These are phyloP conservation scores for Fusarium concolor DNA, from an alignment of 2,329 filamentous ascomycete species.

Conservation along the genomic window DNA sequence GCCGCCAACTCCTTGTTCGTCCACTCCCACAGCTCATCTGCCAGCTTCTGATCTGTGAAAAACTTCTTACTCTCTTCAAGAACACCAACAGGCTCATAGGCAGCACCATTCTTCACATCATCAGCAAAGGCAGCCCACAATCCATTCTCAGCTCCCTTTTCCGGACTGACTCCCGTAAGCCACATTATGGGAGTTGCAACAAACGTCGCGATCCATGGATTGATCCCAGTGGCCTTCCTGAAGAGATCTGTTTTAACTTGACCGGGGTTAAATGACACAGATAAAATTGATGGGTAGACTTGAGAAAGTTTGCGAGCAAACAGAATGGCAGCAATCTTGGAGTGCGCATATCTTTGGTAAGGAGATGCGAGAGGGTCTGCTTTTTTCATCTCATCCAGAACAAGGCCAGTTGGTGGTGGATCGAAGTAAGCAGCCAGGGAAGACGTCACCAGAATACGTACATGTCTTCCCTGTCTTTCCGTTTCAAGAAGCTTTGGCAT, in stretches of 20 bases:
- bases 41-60: not conserved
- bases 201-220: not conserved
- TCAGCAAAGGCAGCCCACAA: not conserved
- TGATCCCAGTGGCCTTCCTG: not conserved
- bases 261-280: not conserved
- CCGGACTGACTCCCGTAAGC: not conserved
- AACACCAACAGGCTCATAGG: slow-evolving; percentile 2
- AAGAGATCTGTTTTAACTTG: not conserved
- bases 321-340: not conserved
- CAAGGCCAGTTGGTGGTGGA: not conserved
- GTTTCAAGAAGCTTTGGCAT: not conserved
- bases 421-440: not conserved
- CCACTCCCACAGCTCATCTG: not conserved
- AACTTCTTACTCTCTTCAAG: not conserved
- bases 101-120: not conserved
- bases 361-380: not conserved
- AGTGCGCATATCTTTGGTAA: not conserved
- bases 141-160: not conserved
- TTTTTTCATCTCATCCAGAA: not conserved
- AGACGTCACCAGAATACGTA: not conserved
- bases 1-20: not conserved
- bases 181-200: not conserved
- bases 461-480: not conserved
- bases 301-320: not conserved
- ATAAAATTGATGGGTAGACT: not conserved